Percentiles rank a stretch among this genome's conserved stretches.
Evolutionary conservation across 345 rosid species (phyloP).

Genomic region (Arabis alpina): DNA sequence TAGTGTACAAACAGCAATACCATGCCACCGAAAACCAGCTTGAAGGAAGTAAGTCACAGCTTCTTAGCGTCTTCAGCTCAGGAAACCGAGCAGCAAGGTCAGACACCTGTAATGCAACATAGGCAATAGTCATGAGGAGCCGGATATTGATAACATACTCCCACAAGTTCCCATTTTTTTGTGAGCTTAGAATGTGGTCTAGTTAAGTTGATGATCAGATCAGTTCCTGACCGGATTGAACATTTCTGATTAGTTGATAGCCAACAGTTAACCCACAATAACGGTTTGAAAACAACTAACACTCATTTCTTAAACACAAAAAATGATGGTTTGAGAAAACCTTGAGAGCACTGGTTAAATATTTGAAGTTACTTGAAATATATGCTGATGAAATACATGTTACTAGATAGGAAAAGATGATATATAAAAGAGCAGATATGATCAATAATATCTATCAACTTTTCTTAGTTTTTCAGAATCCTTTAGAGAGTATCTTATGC

Average conservation of each 20-base stretch:
- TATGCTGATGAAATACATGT: background rate
- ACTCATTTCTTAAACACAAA: background rate
- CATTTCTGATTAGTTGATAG: slow-evolving; percentile 3
- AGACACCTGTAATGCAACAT: slow-evolving; percentile 50
- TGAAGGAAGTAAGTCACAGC: slow-evolving; percentile 65
- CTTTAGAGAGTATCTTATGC: background rate
- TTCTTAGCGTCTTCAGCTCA: slow-evolving; percentile 60
- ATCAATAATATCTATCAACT: background rate
- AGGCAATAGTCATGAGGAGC: background rate
- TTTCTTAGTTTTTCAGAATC: background rate
- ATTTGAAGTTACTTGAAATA: background rate
- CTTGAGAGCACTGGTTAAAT: background rate
- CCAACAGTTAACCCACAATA: slow-evolving; percentile 6
- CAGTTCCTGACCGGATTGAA: background rate
- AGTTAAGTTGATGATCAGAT: background rate
- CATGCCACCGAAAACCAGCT: slow-evolving; percentile 97
- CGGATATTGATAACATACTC: background rate
- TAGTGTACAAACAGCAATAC: slow-evolving; percentile 37
- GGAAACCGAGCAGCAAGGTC: slow-evolving; percentile 67
- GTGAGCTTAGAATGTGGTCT: background rate
- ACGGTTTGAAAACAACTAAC: background rate
- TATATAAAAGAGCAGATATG: slow-evolving; percentile 1
- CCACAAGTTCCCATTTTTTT: background rate
- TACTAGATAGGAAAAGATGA: background rate
- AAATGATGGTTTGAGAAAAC: background rate